Conservation (phyloP, 2,329 filamentous ascomycete species). For the Emmonsiellopsis sp. region DNA sequence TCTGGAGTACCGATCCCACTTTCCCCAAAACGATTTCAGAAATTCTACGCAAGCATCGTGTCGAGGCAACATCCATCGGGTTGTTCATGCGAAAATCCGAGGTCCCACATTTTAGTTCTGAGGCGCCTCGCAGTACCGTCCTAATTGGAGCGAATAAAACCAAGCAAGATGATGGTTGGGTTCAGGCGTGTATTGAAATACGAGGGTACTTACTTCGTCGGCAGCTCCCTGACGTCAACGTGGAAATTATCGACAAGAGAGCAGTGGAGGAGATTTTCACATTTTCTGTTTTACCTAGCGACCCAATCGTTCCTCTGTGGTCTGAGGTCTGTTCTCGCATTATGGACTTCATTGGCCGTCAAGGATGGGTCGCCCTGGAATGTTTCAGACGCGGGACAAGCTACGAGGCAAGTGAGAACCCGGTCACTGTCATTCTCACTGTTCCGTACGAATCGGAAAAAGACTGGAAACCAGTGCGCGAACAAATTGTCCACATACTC, state of each 20-base stretch:
- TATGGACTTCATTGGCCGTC: background rate
- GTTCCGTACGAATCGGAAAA: background rate
- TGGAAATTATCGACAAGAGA: background rate
- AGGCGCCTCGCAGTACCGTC: background rate
- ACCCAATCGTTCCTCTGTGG: conserved; percentile 3
- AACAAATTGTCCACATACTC: background rate
- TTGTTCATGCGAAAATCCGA: background rate
- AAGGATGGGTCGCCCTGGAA: conserved; percentile 1
- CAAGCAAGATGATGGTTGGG: background rate
- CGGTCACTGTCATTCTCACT: conserved; percentile 8
- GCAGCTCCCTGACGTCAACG: background rate
- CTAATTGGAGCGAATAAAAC: background rate
- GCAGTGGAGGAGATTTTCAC: background rate
- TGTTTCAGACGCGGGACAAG: background rate
- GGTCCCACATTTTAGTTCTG: background rate
- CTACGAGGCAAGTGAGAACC: background rate
- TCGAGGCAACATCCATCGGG: background rate
- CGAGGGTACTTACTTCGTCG: background rate
- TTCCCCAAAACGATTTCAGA: background rate
- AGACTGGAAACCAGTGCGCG: background rate
- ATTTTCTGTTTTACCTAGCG: background rate
- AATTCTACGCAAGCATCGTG: background rate
- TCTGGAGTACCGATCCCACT: too few species aligned
- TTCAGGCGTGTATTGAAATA: background rate
- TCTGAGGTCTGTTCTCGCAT: background rate